Conservation (phyloP, 192 early-diverging fungal genomes). For the Funneliformis mosseae region DNA sequence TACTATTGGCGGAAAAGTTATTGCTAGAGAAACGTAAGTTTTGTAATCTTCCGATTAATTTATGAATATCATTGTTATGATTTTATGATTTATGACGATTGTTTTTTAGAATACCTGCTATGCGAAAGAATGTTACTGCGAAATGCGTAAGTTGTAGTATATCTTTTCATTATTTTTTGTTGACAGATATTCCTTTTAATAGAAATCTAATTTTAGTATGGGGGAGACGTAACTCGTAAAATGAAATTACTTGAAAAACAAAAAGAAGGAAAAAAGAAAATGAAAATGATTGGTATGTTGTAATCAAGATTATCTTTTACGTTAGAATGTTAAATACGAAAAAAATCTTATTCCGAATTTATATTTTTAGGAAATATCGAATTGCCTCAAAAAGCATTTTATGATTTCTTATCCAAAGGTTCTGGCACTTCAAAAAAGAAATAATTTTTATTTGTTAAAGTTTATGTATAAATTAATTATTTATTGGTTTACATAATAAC, state of each 20-base stretch:
- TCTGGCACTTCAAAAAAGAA: constrained; percentile 6
- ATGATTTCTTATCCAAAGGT: constrained; percentile 60
- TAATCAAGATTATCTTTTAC: neutral
- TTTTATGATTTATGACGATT: neutral
- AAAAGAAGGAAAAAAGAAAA: constrained; percentile 95
- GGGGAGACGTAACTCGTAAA: constrained; percentile 94
- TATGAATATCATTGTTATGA: neutral
- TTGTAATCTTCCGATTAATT: neutral
- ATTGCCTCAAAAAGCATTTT: constrained; percentile 91
- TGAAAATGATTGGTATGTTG: constrained; percentile 72
- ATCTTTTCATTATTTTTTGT: neutral
- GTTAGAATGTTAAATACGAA: neutral
- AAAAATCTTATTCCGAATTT: neutral
- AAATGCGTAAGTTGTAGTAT: constrained; percentile 69
- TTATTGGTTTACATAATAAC: no score
- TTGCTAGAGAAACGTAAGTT: constrained; percentile 79
- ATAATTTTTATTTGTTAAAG: neutral
- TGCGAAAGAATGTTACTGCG: constrained; percentile 95
- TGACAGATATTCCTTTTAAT: neutral
- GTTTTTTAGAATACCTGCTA: constrained; percentile 65
- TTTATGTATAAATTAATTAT: no score
- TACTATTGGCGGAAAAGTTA: constrained; percentile 76
- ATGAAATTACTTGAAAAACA: constrained; percentile 97
- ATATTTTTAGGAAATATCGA: constrained; percentile 77
- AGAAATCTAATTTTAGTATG: constrained; percentile 62